Evolutionary conservation across 495 filamentous ascomycete genomes (phyloP), one percentile per base, ranked within the genome.

Genomic region (Aspergillus olivimuriae): DNA sequence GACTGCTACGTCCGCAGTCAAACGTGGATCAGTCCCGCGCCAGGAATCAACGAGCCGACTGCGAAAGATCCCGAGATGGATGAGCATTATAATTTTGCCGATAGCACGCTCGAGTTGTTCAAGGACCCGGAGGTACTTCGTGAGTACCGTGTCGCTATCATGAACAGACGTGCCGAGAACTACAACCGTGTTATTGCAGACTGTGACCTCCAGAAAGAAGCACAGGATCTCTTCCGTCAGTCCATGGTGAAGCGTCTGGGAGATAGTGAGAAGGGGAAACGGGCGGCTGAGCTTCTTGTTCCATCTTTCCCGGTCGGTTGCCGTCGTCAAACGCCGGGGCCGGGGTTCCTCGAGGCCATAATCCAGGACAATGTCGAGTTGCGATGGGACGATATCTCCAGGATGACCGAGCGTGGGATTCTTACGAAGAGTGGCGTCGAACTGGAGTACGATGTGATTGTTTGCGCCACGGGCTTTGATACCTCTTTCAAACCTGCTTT

Each of bases 101-200:
- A 16, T 9, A 16, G 9, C 10, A 34, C 41, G 4, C 18, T 43
- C 9, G 41, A 43, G 15, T 11, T 34, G 16, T 34, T 43, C 18
- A 34, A 43, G 19, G 41, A 43, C 31, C 41, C 41, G 1, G 41
- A 46, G 22, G 34, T 44, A 14, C 43, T 51, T 8, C 43, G 48
- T n/a, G 48, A 46, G 10, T 51, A 51, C 43, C 34, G 48, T 1
- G 48, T 39, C 17, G 48, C 48, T 4, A 41, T 51, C 12, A 51
- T 51, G 42, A 43, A 51, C 21, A 42, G 48, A 26, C 43, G 39
- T 6, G 42, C 42, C 39, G 46, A 48, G 18, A 48, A 48, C 46
- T 48, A 43, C 46, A 48, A 48, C 28, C 46, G 46, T 3, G 46
- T 39, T 4, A 43, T 48, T 14, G 46, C 46, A 3, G 46, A 48